Percentiles rank a stretch among this genome's conserved stretches.
Conservation (phyloP, 2,329 filamentous ascomycete genomes). For the Claviceps monticola region DNA sequence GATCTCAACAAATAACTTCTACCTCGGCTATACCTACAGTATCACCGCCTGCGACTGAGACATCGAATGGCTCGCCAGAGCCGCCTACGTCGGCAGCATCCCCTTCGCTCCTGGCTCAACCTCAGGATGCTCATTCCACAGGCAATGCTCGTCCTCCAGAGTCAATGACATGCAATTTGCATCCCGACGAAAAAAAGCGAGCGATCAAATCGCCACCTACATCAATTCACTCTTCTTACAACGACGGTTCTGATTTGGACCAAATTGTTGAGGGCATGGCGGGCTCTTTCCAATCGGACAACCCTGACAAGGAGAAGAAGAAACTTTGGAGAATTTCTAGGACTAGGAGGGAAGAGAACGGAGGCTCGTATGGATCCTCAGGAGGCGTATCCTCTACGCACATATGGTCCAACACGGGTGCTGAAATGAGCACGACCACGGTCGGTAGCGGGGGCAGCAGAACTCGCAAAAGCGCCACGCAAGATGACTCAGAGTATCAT, state of each 20-base stretch:
- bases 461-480: slow-evolving; percentile 34
- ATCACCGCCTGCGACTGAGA: background rate
- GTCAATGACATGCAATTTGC: slow-evolving; percentile 23
- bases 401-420: slow-evolving; percentile 48
- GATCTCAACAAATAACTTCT: slow-evolving; percentile 1
- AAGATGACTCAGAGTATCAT: slow-evolving; percentile 34
- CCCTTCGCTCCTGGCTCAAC: slow-evolving; percentile 10
- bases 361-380: slow-evolving; percentile 25
- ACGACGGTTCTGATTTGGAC: slow-evolving; percentile 72
- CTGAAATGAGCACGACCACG: slow-evolving; percentile 53
- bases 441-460: slow-evolving; percentile 46
- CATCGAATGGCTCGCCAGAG: background rate
- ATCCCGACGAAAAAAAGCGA: slow-evolving; percentile 38
- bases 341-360: slow-evolving; percentile 41
- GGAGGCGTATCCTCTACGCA: slow-evolving; percentile 30
- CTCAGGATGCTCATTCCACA: slow-evolving; percentile 26
- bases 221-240: slow-evolving; percentile 63
- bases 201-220: slow-evolving; percentile 60
- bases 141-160: slow-evolving; percentile 34
- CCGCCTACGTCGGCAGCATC: slow-evolving; percentile 4
- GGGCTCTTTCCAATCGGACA: slow-evolving; percentile 20
- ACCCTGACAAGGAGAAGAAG: slow-evolving; percentile 53
- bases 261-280: slow-evolving; percentile 45
- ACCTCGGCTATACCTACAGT: background rate
- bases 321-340: slow-evolving; percentile 61